Evolutionary conservation across 805 yeast genomes (phyloP).

Genomic region (Maudiozyma turicensis): DNA sequence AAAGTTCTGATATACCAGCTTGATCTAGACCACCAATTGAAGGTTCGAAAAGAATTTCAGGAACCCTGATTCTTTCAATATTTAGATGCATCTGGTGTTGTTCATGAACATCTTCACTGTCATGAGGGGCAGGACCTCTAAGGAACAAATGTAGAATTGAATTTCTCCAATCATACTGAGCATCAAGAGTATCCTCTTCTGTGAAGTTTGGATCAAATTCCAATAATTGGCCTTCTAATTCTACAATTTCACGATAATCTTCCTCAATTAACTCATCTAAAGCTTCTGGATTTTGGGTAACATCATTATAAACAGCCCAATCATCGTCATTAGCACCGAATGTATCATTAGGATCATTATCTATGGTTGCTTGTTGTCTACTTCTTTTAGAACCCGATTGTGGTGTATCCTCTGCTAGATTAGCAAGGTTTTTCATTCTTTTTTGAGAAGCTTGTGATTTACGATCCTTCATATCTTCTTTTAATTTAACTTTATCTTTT

Average conservation of each 20-base stretch:
- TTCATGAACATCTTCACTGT: slow-evolving; percentile 73
- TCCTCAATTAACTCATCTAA: slow-evolving; percentile 68
- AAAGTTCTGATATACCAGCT: slow-evolving; percentile 80
- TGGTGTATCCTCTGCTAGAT: slow-evolving; percentile 62
- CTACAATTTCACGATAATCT: slow-evolving; percentile 48
- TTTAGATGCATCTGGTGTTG: slow-evolving; percentile 86
- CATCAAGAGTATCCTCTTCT: slow-evolving; percentile 73
- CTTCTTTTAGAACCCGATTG: slow-evolving; percentile 37
- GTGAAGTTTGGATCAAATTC: slow-evolving; percentile 80
- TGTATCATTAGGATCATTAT: slow-evolving; percentile 85
- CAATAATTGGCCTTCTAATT: slow-evolving; percentile 64
- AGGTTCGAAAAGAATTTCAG: slow-evolving; percentile 89
- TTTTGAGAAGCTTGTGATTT: slow-evolving; percentile 87
- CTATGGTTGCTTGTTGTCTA: slow-evolving; percentile 58
- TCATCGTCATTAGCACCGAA: slow-evolving; percentile 95
- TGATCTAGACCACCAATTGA: slow-evolving; percentile 91
- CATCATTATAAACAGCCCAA: slow-evolving; percentile 85
- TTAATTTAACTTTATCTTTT: slow-evolving; percentile 59
- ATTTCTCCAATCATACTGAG: slow-evolving; percentile 76
- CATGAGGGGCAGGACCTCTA: slow-evolving; percentile 83
- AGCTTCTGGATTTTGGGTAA: slow-evolving; percentile 56
- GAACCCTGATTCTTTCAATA: slow-evolving; percentile 82
- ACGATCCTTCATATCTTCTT: slow-evolving; percentile 74
- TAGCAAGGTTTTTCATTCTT: slow-evolving; percentile 85
- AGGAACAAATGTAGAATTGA: slow-evolving; percentile 73